Percentiles rank a stretch among this genome's conserved stretches.
phyloP scores from a whole-genome alignment of 108 stramenopile genomes.

The Bacterosira constricta region DNA sequence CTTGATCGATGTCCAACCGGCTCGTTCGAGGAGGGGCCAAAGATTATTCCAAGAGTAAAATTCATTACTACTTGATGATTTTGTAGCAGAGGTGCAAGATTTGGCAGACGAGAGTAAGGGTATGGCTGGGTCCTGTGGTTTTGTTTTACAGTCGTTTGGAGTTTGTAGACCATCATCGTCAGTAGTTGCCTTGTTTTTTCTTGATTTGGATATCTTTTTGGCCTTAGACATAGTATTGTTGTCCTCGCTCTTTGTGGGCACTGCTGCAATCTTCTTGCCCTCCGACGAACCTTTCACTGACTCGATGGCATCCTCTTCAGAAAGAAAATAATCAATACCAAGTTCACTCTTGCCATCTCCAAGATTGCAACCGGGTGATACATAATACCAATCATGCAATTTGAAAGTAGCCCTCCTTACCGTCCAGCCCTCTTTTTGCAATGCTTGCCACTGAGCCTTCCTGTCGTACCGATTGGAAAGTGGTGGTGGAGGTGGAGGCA shows the following conservation, averaged over 20 bases:
- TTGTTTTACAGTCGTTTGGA: slow-evolving; percentile 29
- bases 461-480: slow-evolving; percentile 3
- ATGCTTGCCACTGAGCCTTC: slow-evolving; percentile 16
- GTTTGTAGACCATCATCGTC: too few relatives aligned
- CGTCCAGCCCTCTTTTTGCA: slow-evolving; percentile 31
- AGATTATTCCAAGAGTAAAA: slow-evolving; percentile 37
- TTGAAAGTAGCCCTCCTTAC: slow-evolving; percentile 22
- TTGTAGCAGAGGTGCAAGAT: slow-evolving; percentile 3
- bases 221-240: too few relatives aligned
- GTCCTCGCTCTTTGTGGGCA: too few relatives aligned
- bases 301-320: slow-evolving; percentile 28
- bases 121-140: slow-evolving; percentile 40
- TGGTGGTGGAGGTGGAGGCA: neutral
- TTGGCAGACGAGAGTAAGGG: slow-evolving; percentile 28
- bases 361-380: slow-evolving; percentile 27
- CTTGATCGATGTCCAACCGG: slow-evolving; percentile 28
- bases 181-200: too few relatives aligned
- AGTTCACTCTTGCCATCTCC: slow-evolving; percentile 27
- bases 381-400: slow-evolving; percentile 47
- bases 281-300: slow-evolving; percentile 1
- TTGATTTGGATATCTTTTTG: too few relatives aligned
- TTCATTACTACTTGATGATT: neutral
- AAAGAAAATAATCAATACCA: slow-evolving; percentile 34
- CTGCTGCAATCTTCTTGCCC: too few relatives aligned
- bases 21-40: slow-evolving; percentile 27